Evolutionary conservation across 2,329 filamentous ascomycete species (phyloP).

Genomic region (Orbilia quercus): DNA sequence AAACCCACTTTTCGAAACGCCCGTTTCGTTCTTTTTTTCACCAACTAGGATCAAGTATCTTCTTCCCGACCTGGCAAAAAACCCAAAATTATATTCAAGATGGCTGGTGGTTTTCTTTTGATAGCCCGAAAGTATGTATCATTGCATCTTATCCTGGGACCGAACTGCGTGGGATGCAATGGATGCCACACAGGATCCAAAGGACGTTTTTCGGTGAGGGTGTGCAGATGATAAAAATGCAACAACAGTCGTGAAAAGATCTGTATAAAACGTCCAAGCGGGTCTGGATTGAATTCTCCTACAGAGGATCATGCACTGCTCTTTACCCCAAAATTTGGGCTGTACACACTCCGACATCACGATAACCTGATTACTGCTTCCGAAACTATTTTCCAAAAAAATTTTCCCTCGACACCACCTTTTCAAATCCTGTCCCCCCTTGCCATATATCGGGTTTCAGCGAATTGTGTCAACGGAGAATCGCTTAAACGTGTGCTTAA

Average conservation of each 20-base stretch:
- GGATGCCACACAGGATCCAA: not conserved
- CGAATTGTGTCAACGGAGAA: constrained; percentile 45
- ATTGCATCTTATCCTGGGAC: no score
- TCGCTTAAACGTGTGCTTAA: constrained; percentile 47
- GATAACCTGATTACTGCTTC: no score
- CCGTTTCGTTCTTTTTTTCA: not conserved
- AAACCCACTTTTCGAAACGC: constrained; percentile 42
- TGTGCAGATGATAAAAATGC: constrained; percentile 9
- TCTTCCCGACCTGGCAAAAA: no score
- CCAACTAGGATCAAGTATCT: not conserved
- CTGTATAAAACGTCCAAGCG: constrained; percentile 2
- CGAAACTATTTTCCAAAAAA: no score
- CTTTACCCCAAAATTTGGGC: no score
- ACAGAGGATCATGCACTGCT: not conserved
- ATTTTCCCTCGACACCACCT: constrained; percentile 28
- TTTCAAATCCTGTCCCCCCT: no score
- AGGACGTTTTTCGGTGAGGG: not conserved
- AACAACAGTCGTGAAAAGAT: not conserved
- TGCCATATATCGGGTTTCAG: constrained; percentile 22
- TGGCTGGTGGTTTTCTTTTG: no score
- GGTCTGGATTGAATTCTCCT: not conserved
- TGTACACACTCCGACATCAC: no score
- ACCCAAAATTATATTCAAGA: no score
- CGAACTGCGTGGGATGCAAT: constrained; percentile 18
- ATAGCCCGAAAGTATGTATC: not conserved